Evolutionary conservation across 208 protist species (phyloP).

Genomic region (Leptomonas seymouri): DNA sequence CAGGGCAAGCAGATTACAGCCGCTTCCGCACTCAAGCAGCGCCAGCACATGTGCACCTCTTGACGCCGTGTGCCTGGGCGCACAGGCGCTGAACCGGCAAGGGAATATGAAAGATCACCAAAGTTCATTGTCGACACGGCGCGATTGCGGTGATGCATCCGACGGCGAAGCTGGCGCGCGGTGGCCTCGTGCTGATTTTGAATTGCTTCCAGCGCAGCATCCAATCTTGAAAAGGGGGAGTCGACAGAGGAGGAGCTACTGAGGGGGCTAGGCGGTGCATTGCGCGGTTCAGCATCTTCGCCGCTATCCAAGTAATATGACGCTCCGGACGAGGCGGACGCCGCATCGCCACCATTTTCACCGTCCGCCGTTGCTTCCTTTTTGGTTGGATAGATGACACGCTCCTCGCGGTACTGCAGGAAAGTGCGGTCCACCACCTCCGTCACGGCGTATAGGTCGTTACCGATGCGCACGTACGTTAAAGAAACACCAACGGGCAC

Average conservation of each 20-base stretch:
- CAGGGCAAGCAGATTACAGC: slow-evolving; percentile 66
- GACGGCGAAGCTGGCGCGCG: slow-evolving; percentile 19
- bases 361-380: neutral
- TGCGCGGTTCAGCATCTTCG: slow-evolving; percentile 8
- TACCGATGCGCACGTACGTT: slow-evolving; percentile 63
- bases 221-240: slow-evolving; percentile 9
- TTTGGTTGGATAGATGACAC: slow-evolving; percentile 29
- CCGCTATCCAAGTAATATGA: slow-evolving; percentile 13
- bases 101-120: slow-evolving; percentile 49
- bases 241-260: slow-evolving; percentile 11
- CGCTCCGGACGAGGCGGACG: neutral
- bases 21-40: slow-evolving; percentile 69
- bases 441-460: slow-evolving; percentile 68
- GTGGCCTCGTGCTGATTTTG: slow-evolving; percentile 22
- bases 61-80: slow-evolving; percentile 52
- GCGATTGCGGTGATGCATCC: slow-evolving; percentile 24
- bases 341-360: slow-evolving; percentile 7
- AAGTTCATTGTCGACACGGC: slow-evolving; percentile 51
- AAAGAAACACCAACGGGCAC: slow-evolving; percentile 50
- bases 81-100: slow-evolving; percentile 35
- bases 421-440: slow-evolving; percentile 72
- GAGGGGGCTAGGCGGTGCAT: neutral
- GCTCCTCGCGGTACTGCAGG: slow-evolving; percentile 71
- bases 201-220: slow-evolving; percentile 21
- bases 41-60: slow-evolving; percentile 75